Base-by-base conservation (phyloP, 1,284 basidiomycete genomes). In the Thelephora terrestris region DNA sequence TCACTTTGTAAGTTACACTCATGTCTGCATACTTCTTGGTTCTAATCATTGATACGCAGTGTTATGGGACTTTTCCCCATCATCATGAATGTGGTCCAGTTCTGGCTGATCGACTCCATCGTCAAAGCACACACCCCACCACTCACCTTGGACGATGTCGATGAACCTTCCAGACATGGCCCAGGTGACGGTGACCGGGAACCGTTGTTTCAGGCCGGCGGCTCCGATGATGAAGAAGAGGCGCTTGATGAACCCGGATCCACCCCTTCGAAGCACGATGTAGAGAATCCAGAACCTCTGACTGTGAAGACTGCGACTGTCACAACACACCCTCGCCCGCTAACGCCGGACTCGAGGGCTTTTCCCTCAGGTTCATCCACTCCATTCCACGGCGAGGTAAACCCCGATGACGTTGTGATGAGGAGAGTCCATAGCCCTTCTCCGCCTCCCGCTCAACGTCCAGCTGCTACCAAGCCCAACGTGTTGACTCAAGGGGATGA, bases 1-100 rank as follows among this genome's bases (percentile, higher is more conserved):
- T 93, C 42, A 76, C 92, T 52, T 88, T 93, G 85, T 90, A 60
- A 54, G 85, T 72, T 42, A 23, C 24, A 29, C 43, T 14, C 17
- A 32, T 47, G 27, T 29, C n/a, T 39, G 42, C 25, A 35, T 10
- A 3, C 18, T 25, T 46, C 53, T 10, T 55, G 46, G 46, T 44
- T 32, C 43, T 49, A 10, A 42, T 42, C 39, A 12, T 42, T 12
- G n/a, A 44, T 53, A 43, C 44, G 32, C 55, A 88, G 85, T 58
- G 84, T 84, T 32, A 95, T 97, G 89, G 90, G 91, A 48, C 63
- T 97, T 44, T 94, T 96, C 68, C 94, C 94, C 1, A 83, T 94
- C 52, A 72, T 85, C 50, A 96, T 96, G 92, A 97, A 93, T 63
- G 70, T 93, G 44, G 56, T 92, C 17, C 91, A 95, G 62, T 90